Conservation (phyloP, 371 early-diverging fungal species). For the Saksenaea oblongispora region DNA sequence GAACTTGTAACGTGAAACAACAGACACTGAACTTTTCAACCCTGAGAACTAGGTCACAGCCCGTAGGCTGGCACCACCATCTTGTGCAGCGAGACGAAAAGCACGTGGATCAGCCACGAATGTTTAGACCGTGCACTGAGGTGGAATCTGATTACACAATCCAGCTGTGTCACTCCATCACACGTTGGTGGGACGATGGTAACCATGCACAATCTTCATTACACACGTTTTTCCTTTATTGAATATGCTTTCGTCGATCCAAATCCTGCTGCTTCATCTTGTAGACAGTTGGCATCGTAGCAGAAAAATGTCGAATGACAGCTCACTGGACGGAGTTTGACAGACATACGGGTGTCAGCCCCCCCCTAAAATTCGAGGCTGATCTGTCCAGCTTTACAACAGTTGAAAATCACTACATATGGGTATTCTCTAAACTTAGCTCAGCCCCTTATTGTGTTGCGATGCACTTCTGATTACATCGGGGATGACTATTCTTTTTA, state of each 20-base stretch:
- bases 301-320: neutral
- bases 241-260: neutral
- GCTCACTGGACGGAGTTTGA: neutral
- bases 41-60: neutral
- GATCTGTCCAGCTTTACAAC: no score
- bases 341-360: no score
- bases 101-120: neutral
- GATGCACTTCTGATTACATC: no score
- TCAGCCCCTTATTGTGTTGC: no score
- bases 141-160: neutral
- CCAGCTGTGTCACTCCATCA: neutral
- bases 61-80: neutral
- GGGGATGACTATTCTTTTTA: no score
- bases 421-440: no score
- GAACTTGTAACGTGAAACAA: no score
- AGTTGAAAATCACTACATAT: no score
- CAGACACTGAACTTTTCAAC: no score
- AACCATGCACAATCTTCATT: neutral
- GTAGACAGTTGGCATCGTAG: neutral
- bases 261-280: neutral
- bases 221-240: neutral
- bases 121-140: slow-evolving; percentile 1
- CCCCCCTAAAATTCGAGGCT: no score
- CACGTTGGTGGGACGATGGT: neutral
- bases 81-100: neutral